phyloP scores from a whole-genome alignment of 148 eudicot species.

The Chenopodium berlandieri region DNA sequence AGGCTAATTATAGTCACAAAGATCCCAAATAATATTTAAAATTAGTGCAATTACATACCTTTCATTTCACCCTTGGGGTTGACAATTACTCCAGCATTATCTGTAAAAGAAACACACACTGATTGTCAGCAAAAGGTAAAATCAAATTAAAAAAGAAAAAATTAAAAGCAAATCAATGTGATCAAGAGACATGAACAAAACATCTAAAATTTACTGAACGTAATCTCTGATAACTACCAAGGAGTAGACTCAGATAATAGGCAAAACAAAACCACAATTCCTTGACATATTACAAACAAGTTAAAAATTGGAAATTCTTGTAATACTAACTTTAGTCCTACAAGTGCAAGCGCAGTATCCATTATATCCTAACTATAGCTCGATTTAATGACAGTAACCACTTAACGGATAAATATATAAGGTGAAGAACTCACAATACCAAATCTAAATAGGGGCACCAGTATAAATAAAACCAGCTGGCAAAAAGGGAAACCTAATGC shows the following conservation, averaged over 20 bases:
- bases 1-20: background rate
- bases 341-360: background rate
- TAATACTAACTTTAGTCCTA: background rate
- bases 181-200: background rate
- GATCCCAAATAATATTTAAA: background rate
- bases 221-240: no score
- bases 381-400: background rate
- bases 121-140: no score
- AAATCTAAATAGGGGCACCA: no score
- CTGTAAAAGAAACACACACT: slow-evolving; percentile 24
- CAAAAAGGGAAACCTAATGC: background rate
- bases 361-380: background rate
- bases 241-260: background rate
- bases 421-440: no score
- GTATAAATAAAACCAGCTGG: background rate
- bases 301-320: no score
- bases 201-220: background rate
- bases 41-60: slow-evolving; percentile 28
- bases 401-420: no score
- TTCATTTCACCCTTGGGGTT: slow-evolving; percentile 66
- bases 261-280: background rate
- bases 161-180: background rate
- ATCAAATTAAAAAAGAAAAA: background rate
- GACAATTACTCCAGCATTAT: slow-evolving; percentile 63
- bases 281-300: no score